phyloP scores from a whole-genome alignment of 148 eudicot species.

The Rhododendron ovatum region DNA sequence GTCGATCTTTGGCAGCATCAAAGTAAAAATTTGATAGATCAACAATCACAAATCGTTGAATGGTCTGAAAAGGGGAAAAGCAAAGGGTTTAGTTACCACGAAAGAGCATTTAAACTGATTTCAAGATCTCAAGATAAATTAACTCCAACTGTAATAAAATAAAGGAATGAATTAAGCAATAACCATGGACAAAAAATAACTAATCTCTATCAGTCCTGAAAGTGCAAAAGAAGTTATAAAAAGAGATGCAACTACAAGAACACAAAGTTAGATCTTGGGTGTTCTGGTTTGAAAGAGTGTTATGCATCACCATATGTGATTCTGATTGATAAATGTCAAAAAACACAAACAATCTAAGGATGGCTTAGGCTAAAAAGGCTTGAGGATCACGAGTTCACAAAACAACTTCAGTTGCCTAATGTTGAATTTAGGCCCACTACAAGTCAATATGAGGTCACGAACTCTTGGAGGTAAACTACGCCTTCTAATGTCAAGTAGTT shows the following conservation, averaged over 20 bases:
- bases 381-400: constrained; percentile 8
- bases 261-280: neutral
- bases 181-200: neutral
- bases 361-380: neutral
- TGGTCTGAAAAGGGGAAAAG: constrained; percentile 41
- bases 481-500: neutral
- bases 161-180: neutral
- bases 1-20: constrained; percentile 94
- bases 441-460: neutral
- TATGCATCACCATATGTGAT: neutral
- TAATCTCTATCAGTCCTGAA: neutral
- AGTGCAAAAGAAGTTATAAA: neutral
- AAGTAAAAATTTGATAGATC: constrained; percentile 97
- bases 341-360: neutral
- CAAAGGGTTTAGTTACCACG: neutral
- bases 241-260: neutral
- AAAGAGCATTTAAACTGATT: neutral
- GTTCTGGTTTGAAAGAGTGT: neutral
- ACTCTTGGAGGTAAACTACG: neutral
- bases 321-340: neutral
- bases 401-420: neutral
- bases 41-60: constrained; percentile 89
- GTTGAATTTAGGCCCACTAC: neutral
- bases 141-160: neutral
- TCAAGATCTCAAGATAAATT: neutral